Percentiles rank a stretch among this genome's conserved stretches.
Conservation (phyloP, 345 rosid genomes). For the Clarkia xantiana region DNA sequence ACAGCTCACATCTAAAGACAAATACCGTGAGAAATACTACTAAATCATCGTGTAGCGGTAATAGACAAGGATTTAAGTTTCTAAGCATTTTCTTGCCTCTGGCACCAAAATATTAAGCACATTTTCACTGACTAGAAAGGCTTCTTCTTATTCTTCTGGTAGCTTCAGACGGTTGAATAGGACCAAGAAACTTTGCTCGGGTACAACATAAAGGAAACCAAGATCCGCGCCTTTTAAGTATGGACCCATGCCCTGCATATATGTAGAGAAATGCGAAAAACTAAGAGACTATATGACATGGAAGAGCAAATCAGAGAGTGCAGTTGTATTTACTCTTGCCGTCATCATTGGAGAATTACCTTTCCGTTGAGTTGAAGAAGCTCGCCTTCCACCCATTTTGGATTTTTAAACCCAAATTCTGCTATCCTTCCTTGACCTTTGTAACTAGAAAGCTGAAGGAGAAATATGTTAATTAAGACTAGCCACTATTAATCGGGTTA, state of each 20-base stretch:
- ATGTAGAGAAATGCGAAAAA: background rate
- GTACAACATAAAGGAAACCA: slow-evolving; percentile 70
- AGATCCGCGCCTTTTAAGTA: slow-evolving; percentile 78
- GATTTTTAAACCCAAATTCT: slow-evolving; percentile 60
- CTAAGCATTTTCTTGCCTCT: no score
- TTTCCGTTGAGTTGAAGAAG: slow-evolving; percentile 78
- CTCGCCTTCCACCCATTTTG: slow-evolving; percentile 86
- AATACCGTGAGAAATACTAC: background rate
- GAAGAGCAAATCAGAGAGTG: background rate
- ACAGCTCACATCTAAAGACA: background rate
- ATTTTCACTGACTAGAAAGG: background rate
- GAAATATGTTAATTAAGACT: slow-evolving; percentile 1
- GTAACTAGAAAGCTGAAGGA: slow-evolving; percentile 59
- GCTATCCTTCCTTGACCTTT: slow-evolving; percentile 92
- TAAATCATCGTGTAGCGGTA: background rate
- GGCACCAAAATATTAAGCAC: no score
- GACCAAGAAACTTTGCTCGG: slow-evolving; percentile 85
- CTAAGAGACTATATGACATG: background rate
- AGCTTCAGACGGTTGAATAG: slow-evolving; percentile 72
- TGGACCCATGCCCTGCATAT: slow-evolving; percentile 62
- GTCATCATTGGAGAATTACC: slow-evolving; percentile 20
- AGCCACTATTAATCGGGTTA: no score
- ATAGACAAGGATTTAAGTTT: background rate
- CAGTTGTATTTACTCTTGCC: background rate
- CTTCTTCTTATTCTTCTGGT: slow-evolving; percentile 29